Conservation (phyloP, 2,329 filamentous ascomycete genomes). For the Apiospora phragmitis region DNA sequence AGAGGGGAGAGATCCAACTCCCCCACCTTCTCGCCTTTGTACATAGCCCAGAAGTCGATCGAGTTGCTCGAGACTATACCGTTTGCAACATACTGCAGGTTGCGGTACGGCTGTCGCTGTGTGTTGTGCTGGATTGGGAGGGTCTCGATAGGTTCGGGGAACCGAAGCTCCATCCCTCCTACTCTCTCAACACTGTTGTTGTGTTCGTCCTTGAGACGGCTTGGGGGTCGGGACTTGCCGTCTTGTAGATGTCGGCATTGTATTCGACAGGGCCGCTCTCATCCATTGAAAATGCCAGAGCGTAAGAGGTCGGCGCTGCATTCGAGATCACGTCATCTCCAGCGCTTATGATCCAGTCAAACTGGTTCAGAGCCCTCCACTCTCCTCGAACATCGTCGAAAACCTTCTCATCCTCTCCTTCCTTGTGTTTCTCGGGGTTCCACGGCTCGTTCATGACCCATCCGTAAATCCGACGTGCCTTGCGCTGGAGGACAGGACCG, state of each 20-base stretch:
- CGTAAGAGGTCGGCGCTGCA: accelerated
- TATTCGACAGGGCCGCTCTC: background rate
- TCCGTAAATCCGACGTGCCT: background rate
- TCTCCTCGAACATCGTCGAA: background rate
- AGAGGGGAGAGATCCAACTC: background rate
- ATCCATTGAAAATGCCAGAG: background rate
- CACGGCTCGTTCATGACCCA: background rate
- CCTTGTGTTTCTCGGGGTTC: background rate
- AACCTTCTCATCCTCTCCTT: background rate
- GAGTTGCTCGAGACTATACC: background rate
- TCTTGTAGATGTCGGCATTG: background rate
- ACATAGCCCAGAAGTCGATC: background rate
- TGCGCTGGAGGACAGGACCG: background rate
- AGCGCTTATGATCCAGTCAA: background rate
- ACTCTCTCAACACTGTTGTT: background rate
- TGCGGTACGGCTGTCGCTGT: background rate
- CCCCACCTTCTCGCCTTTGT: background rate
- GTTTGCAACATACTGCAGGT: background rate
- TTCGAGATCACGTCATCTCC: background rate
- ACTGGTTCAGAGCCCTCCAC: background rate
- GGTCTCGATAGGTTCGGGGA: background rate
- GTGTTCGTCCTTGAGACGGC: background rate
- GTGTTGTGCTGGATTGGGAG: background rate
- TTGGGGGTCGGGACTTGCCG: background rate
- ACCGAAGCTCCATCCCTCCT: background rate